Evolutionary conservation across 2,329 filamentous ascomycete genomes (phyloP).

Genomic region (Sporothrix phasma): DNA sequence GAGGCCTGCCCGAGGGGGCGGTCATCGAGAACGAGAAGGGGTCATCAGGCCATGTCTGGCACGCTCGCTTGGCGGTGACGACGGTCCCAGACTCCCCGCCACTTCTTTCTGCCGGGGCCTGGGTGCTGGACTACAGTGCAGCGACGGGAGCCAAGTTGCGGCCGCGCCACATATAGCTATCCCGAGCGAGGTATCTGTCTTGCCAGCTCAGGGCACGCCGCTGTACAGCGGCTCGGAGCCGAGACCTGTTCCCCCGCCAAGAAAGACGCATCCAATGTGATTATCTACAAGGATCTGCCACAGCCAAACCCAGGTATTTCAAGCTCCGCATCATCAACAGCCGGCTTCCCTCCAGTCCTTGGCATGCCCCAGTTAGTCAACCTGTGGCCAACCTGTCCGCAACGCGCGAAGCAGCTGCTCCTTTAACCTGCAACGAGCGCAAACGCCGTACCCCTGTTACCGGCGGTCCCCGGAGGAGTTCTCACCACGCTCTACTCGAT

Average conservation of each 20-base stretch:
- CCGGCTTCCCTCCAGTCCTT: not conserved
- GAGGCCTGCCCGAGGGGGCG: not conserved
- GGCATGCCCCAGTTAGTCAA: not conserved
- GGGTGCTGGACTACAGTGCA: slow-evolving; percentile 5
- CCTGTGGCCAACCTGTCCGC: too few species aligned
- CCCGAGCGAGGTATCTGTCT: slow-evolving; percentile 3
- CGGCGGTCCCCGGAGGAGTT: slow-evolving; percentile 26
- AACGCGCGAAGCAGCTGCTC: slow-evolving; percentile 7
- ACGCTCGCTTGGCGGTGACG: not conserved
- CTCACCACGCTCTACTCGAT: slow-evolving; percentile 14
- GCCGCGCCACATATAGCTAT: not conserved
- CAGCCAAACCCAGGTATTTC: not conserved
- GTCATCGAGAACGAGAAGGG: not conserved
- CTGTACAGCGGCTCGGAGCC: not conserved
- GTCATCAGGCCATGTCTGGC: not conserved
- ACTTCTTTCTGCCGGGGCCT: not conserved
- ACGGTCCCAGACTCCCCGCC: slow-evolving; percentile 5
- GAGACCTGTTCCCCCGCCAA: slow-evolving; percentile 25
- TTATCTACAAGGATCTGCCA: slow-evolving; percentile 37
- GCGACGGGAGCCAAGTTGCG: not conserved
- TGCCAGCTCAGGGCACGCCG: slow-evolving; percentile 2
- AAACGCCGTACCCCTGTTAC: slow-evolving; percentile 6
- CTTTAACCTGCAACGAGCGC: slow-evolving; percentile 3
- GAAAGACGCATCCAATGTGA: slow-evolving; percentile 37
- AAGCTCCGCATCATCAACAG: not conserved